phyloP scores from a whole-genome alignment of 2,329 filamentous ascomycete species.

The Zymoseptoria brevis region DNA sequence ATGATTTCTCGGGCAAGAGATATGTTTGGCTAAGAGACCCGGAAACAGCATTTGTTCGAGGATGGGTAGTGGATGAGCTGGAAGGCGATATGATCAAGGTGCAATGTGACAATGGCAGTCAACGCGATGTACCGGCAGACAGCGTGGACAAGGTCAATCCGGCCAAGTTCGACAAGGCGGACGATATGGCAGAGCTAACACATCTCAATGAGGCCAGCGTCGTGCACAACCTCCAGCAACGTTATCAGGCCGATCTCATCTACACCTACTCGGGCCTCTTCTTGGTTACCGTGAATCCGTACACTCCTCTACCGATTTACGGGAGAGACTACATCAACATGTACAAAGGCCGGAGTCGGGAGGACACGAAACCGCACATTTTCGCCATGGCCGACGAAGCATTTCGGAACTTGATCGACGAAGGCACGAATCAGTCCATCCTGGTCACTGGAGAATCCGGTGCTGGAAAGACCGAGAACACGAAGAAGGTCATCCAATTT shows the following conservation, averaged over 20 bases:
- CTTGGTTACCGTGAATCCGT: conserved; percentile 93
- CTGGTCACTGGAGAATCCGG: conserved; percentile 96
- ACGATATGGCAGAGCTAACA: conserved; percentile 98
- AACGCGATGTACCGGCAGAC: conserved; percentile 78
- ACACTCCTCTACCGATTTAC: conserved; percentile 90
- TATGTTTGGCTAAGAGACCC: conserved; percentile 96
- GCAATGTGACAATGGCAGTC: conserved; percentile 86
- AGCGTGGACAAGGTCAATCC: conserved; percentile 98
- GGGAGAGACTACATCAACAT: conserved; percentile 95
- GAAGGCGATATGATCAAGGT: conserved; percentile 64
- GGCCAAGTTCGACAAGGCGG: conserved; percentile 97
- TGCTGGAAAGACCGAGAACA: conserved; percentile 97
- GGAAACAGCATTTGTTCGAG: conserved; percentile 79
- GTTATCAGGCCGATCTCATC: conserved; percentile 93
- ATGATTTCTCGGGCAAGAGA: conserved; percentile 96
- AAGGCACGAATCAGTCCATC: conserved; percentile 94
- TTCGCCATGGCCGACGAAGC: conserved; percentile 97
- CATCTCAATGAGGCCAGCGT: conserved; percentile 97
- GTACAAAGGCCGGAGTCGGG: conserved; percentile 85
- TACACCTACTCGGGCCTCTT: conserved; percentile 97
- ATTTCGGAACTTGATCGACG: conserved; percentile 89
- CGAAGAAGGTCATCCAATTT: conserved; percentile 98
- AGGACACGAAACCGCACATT: conserved; percentile 95
- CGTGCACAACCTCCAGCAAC: conserved; percentile 89
- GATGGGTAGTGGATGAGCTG: conserved; percentile 81